Conservation (phyloP, 495 filamentous ascomycete genomes). For the Neurospora tetraspora region DNA sequence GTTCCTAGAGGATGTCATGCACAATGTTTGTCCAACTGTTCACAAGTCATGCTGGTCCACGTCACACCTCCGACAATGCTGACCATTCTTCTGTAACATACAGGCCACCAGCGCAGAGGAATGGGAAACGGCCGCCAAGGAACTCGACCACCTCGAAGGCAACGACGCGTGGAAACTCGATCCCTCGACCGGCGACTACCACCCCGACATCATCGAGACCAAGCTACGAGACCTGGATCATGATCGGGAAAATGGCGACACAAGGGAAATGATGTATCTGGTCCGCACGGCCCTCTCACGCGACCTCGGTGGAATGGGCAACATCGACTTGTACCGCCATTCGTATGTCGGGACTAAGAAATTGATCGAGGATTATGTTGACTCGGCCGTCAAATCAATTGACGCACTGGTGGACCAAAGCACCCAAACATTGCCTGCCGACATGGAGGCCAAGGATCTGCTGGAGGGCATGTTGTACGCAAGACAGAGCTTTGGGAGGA, state of each 20-base stretch:
- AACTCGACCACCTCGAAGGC: constrained; percentile 71
- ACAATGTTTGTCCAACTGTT: constrained; percentile 37
- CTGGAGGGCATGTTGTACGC: constrained; percentile 54
- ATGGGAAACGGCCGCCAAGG: constrained; percentile 60
- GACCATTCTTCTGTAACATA: not conserved
- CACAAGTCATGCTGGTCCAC: not conserved
- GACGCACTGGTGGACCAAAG: constrained; percentile 57
- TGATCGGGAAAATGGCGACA: constrained; percentile 64
- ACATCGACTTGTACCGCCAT: constrained; percentile 71
- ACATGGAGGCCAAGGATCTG: constrained; percentile 53
- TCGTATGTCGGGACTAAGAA: constrained; percentile 79
- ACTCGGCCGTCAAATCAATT: constrained; percentile 64
- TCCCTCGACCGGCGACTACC: constrained; percentile 49
- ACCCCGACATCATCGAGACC: constrained; percentile 53
- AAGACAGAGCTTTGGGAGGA: constrained; percentile 80
- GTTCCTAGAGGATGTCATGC: constrained; percentile 52
- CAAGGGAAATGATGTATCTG: constrained; percentile 61
- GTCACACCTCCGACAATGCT: not conserved
- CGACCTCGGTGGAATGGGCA: constrained; percentile 77
- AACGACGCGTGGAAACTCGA: constrained; percentile 73
- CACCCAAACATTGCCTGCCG: constrained; percentile 35
- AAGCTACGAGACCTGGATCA: constrained; percentile 66
- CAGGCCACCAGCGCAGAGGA: constrained; percentile 54
- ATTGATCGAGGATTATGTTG: constrained; percentile 79
- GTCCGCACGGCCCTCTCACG: constrained; percentile 74